phyloP scores from a whole-genome alignment of 495 filamentous ascomycete species.

The Geopyxis carbonaria region DNA sequence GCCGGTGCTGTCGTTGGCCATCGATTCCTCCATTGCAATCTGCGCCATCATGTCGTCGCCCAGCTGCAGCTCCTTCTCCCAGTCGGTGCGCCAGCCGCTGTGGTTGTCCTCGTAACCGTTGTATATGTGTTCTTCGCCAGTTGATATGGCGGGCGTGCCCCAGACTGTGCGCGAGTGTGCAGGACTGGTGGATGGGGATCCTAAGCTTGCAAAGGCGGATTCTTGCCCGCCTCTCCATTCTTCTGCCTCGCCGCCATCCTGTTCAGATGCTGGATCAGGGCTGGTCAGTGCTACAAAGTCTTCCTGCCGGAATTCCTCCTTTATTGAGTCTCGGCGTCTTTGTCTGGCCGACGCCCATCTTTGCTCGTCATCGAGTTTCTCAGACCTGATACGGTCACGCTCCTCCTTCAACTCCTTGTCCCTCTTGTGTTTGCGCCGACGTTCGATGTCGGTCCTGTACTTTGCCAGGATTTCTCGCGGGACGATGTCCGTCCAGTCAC shows the following conservation, averaged over 20 bases:
- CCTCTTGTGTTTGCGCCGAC: slow-evolving; percentile 55
- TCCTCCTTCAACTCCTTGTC: slow-evolving; percentile 86
- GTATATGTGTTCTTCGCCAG: background rate
- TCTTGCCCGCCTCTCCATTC: too few species aligned
- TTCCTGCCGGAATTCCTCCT: slow-evolving; percentile 22
- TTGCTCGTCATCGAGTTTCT: slow-evolving; percentile 29
- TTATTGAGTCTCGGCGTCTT: slow-evolving; percentile 22
- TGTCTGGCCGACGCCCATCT: slow-evolving; percentile 19
- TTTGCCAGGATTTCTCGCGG: slow-evolving; percentile 50
- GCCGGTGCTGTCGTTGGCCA: background rate
- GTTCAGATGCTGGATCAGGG: slow-evolving; percentile 2
- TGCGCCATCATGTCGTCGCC: slow-evolving; percentile 10
- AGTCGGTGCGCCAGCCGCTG: slow-evolving; percentile 17
- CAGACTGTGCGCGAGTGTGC: slow-evolving; percentile 11
- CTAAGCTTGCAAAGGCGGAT: background rate
- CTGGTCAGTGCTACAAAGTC: slow-evolving; percentile 22
- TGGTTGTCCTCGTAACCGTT: slow-evolving; percentile 1
- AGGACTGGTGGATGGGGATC: background rate
- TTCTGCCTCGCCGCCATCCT: too few species aligned
- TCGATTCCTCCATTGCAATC: slow-evolving; percentile 1
- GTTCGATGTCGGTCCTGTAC: slow-evolving; percentile 62
- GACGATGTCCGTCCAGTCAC: slow-evolving; percentile 90
- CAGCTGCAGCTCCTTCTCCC: slow-evolving; percentile 16
- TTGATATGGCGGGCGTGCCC: slow-evolving; percentile 12
- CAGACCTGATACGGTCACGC: slow-evolving; percentile 72